These are phyloP conservation scores for Verticillium dahliae DNA, from an alignment of 2,329 filamentous ascomycete species.

Conservation along the genomic window DNA sequence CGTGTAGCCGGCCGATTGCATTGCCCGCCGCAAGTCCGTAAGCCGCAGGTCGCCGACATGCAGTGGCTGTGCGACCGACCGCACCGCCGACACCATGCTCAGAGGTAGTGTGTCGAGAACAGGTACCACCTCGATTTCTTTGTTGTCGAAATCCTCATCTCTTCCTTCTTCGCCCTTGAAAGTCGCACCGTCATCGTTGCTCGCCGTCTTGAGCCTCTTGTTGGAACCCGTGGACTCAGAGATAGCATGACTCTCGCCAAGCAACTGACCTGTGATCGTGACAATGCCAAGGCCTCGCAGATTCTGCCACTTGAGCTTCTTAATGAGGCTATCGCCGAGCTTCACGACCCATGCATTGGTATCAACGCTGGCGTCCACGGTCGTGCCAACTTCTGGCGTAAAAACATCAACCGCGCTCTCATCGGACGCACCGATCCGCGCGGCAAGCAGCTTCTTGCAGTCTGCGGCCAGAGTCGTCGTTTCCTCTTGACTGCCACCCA, in stretches of 20 bases:
- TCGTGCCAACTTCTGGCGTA: slow-evolving; percentile 66
- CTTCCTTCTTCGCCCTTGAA: slow-evolving; percentile 5
- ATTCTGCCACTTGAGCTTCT: slow-evolving; percentile 89
- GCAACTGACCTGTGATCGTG: slow-evolving; percentile 73
- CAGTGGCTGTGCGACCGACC: slow-evolving; percentile 76
- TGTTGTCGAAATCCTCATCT: slow-evolving; percentile 10
- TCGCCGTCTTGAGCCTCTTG: slow-evolving; percentile 43
- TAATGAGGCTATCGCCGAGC: slow-evolving; percentile 76
- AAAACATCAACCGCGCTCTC: slow-evolving; percentile 64
- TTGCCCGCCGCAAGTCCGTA: slow-evolving; percentile 77
- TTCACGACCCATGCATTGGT: slow-evolving; percentile 97
- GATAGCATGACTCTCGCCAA: slow-evolving; percentile 26
- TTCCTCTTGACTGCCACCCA: slow-evolving; percentile 73
- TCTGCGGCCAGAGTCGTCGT: slow-evolving; percentile 73
- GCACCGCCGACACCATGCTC: slow-evolving; percentile 62
- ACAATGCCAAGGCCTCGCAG: slow-evolving; percentile 86
- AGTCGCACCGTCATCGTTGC: slow-evolving; percentile 5
- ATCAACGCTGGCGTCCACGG: slow-evolving; percentile 87
- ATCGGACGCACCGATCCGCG: slow-evolving; percentile 33
- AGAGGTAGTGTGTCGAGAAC: slow-evolving; percentile 48
- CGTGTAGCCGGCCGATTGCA: slow-evolving; percentile 75
- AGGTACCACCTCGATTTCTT: slow-evolving; percentile 27
- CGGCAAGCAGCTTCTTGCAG: slow-evolving; percentile 62
- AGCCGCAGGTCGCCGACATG: slow-evolving; percentile 91
- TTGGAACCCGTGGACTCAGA: slow-evolving; percentile 39